A percentile compares a stretch with the other conserved stretches of the same genome.
phyloP scores from a whole-genome alignment of 1,139 yeast genomes.

The Yamadazyma jaroonii region DNA sequence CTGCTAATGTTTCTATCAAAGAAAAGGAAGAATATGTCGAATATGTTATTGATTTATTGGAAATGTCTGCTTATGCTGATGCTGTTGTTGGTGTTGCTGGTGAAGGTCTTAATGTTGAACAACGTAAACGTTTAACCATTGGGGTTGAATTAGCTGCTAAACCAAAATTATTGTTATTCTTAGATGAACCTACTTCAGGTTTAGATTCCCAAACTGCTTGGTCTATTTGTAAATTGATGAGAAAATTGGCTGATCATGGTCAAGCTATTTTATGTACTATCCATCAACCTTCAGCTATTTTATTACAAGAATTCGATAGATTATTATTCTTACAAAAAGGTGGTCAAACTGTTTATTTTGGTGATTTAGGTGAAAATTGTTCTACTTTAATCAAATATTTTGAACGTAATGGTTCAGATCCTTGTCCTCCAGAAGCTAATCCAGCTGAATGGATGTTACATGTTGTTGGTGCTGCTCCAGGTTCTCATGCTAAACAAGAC shows the following conservation, averaged over 20 bases:
- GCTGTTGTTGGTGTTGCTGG: slow-evolving; percentile 86
- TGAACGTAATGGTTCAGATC: slow-evolving; percentile 64
- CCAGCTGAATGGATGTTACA: slow-evolving; percentile 87
- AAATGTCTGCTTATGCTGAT: slow-evolving; percentile 72
- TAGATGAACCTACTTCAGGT: slow-evolving; percentile 93
- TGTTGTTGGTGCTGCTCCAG: slow-evolving; percentile 81
- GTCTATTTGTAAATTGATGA: slow-evolving; percentile 76
- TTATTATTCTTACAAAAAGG: slow-evolving; percentile 69
- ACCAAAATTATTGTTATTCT: slow-evolving; percentile 72
- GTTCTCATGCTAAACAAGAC: slow-evolving; percentile 62
- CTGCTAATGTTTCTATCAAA: slow-evolving; percentile 43
- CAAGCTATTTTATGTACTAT: slow-evolving; percentile 82
- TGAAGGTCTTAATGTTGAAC: slow-evolving; percentile 76
- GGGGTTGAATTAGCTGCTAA: slow-evolving; percentile 87
- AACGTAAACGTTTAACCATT: slow-evolving; percentile 77
- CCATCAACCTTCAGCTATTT: slow-evolving; percentile 77
- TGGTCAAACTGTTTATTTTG: slow-evolving; percentile 78
- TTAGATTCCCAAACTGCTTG: slow-evolving; percentile 92
- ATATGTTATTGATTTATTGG: slow-evolving; percentile 62
- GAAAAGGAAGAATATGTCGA: slow-evolving; percentile 74
- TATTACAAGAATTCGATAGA: slow-evolving; percentile 75
- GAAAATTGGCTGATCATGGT: slow-evolving; percentile 72
- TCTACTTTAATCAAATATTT: slow-evolving; percentile 62
- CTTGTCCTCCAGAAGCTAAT: slow-evolving; percentile 65
- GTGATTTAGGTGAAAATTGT: slow-evolving; percentile 71